Evolutionary conservation across 2,329 filamentous ascomycete species (phyloP), one percentile per base, ranked within the genome.

Genomic region (Arthroderma sp.): DNA sequence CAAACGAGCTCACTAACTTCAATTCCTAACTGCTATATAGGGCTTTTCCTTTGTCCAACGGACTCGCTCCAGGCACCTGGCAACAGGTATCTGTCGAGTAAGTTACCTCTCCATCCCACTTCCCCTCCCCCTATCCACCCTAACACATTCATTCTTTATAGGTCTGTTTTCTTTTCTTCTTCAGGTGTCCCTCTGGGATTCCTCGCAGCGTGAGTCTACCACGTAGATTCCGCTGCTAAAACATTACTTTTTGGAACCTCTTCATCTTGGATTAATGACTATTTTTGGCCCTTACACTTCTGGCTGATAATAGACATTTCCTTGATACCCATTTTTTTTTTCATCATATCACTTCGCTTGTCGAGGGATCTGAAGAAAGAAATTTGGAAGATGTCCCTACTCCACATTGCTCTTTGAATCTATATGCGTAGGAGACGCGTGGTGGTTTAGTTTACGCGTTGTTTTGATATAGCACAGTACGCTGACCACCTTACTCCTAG

Each of bases 341-440:
- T 47, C 47, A 49, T 47, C 44, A 49, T 47, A 33, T 43, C 44
- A 36, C 36, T 42, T 47, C 29, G 41, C 47, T 47, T 38, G 47
- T 28, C 38, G 47, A 47, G 36, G 44, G 37, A 41, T 38, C 34
- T 49, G 47, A 38, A 43, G 47, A 47, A 49, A 44, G 44, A 47
- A 48, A 34, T 9, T 8, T 36, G 32, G 29, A 9, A 29, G 8
- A 3, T 22, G 15, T 22, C 15, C 3, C 3, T 22, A 22, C 15
- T 22, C 15, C 3, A 3, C 15, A 1, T 22, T 22, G 15, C 2
- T 22, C 3, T 22, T 22, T 22, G 3, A 2, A 3, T 22, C 15
- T 22, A 22, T 22, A 22, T 22, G 15, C 3, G 15, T 22, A 3
- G 15, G 15, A 22, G 2, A 22, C 15, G 15, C 15, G 15, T 22